Conservation (phyloP, 805 yeast species). For the Grigorovia jiainica region DNA sequence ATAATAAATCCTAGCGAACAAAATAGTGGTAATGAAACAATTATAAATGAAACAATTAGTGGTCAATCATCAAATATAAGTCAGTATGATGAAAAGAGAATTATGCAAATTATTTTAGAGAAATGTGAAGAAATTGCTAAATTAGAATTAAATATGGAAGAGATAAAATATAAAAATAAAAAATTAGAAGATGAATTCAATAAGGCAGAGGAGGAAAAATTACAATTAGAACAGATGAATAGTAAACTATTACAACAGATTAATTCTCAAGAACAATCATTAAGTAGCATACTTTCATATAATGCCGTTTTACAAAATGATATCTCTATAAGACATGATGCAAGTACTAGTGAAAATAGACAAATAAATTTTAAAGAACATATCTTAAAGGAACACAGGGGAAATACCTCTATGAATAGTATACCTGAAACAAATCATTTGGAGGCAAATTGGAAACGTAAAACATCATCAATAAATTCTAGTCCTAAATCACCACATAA, state of each 20-base stretch:
- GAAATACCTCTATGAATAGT: not conserved
- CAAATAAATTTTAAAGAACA: constrained; percentile 11
- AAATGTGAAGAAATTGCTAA: constrained; percentile 19
- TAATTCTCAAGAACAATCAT: constrained; percentile 13
- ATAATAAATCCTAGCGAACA: not conserved
- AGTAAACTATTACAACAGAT: constrained; percentile 16
- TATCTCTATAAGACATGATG: constrained; percentile 9
- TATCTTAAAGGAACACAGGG: constrained; percentile 4
- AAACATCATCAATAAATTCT: constrained; percentile 8
- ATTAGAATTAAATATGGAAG: constrained; percentile 14
- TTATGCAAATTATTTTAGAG: constrained; percentile 13
- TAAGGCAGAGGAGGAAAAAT: constrained; percentile 4
- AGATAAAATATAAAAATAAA: constrained; percentile 9
- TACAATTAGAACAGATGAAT: constrained; percentile 17
- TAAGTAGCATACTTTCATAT: constrained; percentile 9
- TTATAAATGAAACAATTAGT: not conserved
- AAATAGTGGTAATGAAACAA: not conserved
- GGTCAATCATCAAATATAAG: too few species aligned
- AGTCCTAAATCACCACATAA: constrained; percentile 10
- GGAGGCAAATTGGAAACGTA: constrained; percentile 8
- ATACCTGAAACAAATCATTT: constrained; percentile 3
- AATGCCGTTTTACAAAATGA: constrained; percentile 13
- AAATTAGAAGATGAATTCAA: constrained; percentile 7
- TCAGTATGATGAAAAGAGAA: constrained; percentile 4
- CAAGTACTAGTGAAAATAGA: constrained; percentile 9